Evolutionary conservation across 176 grass and related monocot genomes (phyloP).

Genomic region (Canna indica): DNA sequence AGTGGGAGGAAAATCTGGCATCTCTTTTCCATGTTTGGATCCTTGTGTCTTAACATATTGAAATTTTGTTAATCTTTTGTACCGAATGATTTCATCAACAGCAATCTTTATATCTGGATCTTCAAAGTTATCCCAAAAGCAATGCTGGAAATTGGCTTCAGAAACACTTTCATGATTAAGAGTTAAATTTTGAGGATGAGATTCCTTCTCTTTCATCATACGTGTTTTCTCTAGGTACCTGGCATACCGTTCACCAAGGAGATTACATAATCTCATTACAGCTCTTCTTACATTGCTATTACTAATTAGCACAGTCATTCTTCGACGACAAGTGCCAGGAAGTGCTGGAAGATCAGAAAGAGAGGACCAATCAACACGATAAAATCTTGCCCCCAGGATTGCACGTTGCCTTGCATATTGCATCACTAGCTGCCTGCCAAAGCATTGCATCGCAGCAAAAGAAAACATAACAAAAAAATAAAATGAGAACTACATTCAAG

Average conservation of each 20-base stretch:
- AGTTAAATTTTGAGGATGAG: conserved; percentile 22
- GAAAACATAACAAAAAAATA: conserved; percentile 9
- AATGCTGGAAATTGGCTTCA: conserved; percentile 30
- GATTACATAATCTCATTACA: conserved; percentile 55
- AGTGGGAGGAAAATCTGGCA: conserved; percentile 18
- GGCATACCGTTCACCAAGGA: conserved; percentile 54
- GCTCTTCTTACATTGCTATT: conserved; percentile 56
- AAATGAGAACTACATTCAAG: conserved; percentile 20
- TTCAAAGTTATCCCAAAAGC: conserved; percentile 74
- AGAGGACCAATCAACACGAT: conserved; percentile 67
- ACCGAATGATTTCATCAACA: conserved; percentile 70
- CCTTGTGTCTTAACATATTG: conserved; percentile 37
- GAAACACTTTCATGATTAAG: conserved; percentile 21
- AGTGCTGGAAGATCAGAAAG: conserved; percentile 75
- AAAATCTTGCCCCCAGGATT: conserved; percentile 59
- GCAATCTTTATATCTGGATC: conserved; percentile 70
- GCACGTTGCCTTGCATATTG: conserved; percentile 60
- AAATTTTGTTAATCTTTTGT: conserved; percentile 60
- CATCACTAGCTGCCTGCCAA: conserved; percentile 68
- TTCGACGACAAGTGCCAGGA: conserved; percentile 56
- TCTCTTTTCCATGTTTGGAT: conserved; percentile 22
- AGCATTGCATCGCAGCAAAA: conserved; percentile 22
- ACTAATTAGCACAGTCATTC: conserved; percentile 63
- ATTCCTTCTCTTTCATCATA: conserved; percentile 32
- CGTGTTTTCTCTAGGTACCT: conserved; percentile 39